Base-by-base conservation (phyloP, 2,329 filamentous ascomycete genomes). In the Cladosporium sp. region DNA sequence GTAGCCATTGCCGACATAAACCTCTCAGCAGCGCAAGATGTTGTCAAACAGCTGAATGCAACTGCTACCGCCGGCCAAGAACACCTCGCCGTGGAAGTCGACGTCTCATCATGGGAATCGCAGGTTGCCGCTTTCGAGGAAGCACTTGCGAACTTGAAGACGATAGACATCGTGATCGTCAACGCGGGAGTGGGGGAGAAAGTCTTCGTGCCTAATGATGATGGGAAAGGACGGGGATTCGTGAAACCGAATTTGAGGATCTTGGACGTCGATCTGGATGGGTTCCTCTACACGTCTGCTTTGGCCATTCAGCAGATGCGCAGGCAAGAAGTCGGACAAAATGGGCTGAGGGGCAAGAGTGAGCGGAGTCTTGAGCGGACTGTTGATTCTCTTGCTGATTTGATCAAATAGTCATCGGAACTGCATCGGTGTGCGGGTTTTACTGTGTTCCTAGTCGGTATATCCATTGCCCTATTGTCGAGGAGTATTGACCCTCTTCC, bases 1-100 rank as follows among this genome's bases (percentile, higher is more conserved):
- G 74, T 82, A 30, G 75, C 73, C 50, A 75, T 78, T 2, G 68
- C 79, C 24, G 70, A 73, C 51, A 54, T 56, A 27, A 61, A 70
- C 52, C 50, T 64, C n/a, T 8, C 52, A 18, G 56, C 54, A 7
- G 61, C 65, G 7, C 27, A 64, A 50, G 17, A 56, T n/a, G 53
- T 66, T 5, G 63, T 61, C n/a, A 40, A 19, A 8, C 29, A 32
- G 11, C 45, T 48, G 12, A 24, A 48, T 12, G 17, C 39, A 13
- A 17, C 12, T 32, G 30, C 47, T 13, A 15, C 47, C 4, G 55
- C 65, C 32, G 58, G 61, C 32, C 44, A 41, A 11, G 37, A 48
- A 2, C 54, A 50, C 15, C 48, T 62, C 22, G 64, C 60, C 20
- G 55, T 64, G 15, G 48, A 63, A 37, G 60, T 66, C 43, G 63